Percentiles rank a stretch among this genome's conserved stretches.
These are phyloP conservation scores for Fusarium sp. DNA, from an alignment of 2,329 filamentous ascomycete genomes.

Conservation along the genomic window DNA sequence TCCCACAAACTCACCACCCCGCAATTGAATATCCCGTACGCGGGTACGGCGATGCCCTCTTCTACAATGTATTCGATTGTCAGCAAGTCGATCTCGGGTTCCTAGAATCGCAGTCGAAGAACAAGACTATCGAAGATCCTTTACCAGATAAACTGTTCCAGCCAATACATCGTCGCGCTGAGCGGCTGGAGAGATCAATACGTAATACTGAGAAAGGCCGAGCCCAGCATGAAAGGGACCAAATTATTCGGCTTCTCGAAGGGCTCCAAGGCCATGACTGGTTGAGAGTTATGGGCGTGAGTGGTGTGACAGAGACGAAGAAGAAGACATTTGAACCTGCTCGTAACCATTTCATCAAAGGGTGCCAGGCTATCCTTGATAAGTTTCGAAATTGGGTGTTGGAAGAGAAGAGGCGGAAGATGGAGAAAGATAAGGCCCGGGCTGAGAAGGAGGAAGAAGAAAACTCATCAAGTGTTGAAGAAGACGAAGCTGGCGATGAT, in stretches of 20 bases:
- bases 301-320: slow-evolving; percentile 83
- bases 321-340: slow-evolving; percentile 90
- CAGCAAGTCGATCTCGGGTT: slow-evolving; percentile 68
- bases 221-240: slow-evolving; percentile 74
- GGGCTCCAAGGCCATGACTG: slow-evolving; percentile 92
- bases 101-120: slow-evolving; percentile 59
- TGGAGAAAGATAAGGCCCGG: slow-evolving; percentile 74
- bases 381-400: slow-evolving; percentile 91
- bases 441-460: slow-evolving; percentile 51
- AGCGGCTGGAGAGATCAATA: slow-evolving; percentile 70
- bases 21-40: slow-evolving; percentile 56
- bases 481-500: slow-evolving; percentile 49
- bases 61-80: slow-evolving; percentile 66
- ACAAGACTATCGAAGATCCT: slow-evolving; percentile 62
- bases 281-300: slow-evolving; percentile 92
- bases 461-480: slow-evolving; percentile 43
- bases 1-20: slow-evolving; percentile 46
- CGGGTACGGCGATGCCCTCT: slow-evolving; percentile 67
- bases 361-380: slow-evolving; percentile 82
- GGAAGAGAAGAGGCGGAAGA: slow-evolving; percentile 86
- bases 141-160: slow-evolving; percentile 67
- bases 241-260: slow-evolving; percentile 76
- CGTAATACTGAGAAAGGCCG: slow-evolving; percentile 73
- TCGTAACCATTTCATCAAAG: slow-evolving; percentile 83
- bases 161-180: slow-evolving; percentile 67